These are phyloP conservation scores for Cyberlindnera galapagoensis DNA, from an alignment of 805 yeast genomes.

Conservation along the genomic window DNA sequence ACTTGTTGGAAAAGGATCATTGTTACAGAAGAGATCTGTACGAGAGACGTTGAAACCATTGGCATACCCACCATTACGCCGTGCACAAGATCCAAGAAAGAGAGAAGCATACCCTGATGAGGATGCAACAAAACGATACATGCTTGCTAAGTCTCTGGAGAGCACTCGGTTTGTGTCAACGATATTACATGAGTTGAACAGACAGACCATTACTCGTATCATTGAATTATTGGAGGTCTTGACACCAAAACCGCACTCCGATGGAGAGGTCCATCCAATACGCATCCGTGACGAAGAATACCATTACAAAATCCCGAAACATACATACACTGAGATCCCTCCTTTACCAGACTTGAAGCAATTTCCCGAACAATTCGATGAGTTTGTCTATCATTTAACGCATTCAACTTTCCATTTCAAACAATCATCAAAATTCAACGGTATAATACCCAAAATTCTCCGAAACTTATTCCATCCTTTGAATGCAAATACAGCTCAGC, in stretches of 20 bases:
- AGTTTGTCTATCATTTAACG: conserved; percentile 30
- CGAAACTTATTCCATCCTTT: conserved; percentile 34
- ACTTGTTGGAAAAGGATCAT: conserved; percentile 26
- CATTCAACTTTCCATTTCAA: conserved; percentile 31
- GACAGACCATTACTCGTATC: conserved; percentile 16
- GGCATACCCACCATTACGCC: conserved; percentile 18
- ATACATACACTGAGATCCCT: conserved; percentile 29
- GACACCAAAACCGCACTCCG: conserved; percentile 18
- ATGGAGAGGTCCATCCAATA: conserved; percentile 11
- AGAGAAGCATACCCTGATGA: conserved; percentile 9
- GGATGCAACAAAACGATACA: conserved; percentile 13
- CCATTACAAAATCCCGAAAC: conserved; percentile 8
- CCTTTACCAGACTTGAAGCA: conserved; percentile 26
- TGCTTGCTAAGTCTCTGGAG: conserved; percentile 5
- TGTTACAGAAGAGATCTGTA: conserved; percentile 22
- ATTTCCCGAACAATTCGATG: conserved; percentile 24
- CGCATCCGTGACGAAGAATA: conserved; percentile 3
- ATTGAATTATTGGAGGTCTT: conserved; percentile 20
- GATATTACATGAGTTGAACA: conserved; percentile 15
- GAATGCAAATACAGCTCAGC: conserved; percentile 26
- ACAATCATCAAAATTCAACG: conserved; percentile 31
- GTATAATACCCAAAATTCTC: conserved; percentile 32
- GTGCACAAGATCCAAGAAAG: conserved; percentile 15
- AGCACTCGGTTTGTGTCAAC: conserved; percentile 6
- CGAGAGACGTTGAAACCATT: conserved; percentile 26